Conservation (phyloP, 2,329 filamentous ascomycete species). For the Nemania sp. region DNA sequence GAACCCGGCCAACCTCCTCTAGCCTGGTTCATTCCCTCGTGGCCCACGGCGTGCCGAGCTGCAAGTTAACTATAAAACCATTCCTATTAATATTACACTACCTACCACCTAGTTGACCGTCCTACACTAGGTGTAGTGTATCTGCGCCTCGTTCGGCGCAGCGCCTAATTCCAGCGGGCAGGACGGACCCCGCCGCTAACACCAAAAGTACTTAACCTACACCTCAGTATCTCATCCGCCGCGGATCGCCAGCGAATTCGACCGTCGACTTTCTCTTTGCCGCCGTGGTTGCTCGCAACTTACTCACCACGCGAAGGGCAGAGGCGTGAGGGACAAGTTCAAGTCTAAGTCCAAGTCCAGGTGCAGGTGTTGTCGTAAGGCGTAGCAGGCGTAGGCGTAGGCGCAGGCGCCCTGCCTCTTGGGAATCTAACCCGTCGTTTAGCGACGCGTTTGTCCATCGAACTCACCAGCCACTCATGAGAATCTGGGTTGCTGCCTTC, state of each 20-base stretch:
- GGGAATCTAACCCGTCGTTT: not conserved
- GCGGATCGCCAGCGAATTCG: not conserved
- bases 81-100: not conserved
- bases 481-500: slow-evolving; percentile 14
- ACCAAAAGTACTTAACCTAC: not conserved
- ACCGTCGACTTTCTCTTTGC: not conserved
- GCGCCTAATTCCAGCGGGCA: slow-evolving; percentile 12
- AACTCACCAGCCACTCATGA: slow-evolving; percentile 26
- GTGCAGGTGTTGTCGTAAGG: too few relatives aligned
- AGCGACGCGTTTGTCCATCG: slow-evolving; percentile 3
- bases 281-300: not conserved
- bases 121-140: too few relatives aligned
- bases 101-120: not conserved
- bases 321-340: slow-evolving; percentile 13
- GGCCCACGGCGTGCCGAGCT: slow-evolving; percentile 3
- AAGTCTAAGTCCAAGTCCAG: not conserved
- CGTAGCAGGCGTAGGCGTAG: slow-evolving; percentile 7
- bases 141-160: not conserved
- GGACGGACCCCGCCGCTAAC: slow-evolving; percentile 20
- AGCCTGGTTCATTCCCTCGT: not conserved
- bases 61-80: too few relatives aligned
- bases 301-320: not conserved
- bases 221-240: slow-evolving; percentile 1
- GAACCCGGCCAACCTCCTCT: not conserved
- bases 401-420: slow-evolving; percentile 19